Percentiles rank a stretch among this genome's conserved stretches.
phyloP scores from a whole-genome alignment of 371 early-diverging fungal species.

The Apophysomyces sp. region DNA sequence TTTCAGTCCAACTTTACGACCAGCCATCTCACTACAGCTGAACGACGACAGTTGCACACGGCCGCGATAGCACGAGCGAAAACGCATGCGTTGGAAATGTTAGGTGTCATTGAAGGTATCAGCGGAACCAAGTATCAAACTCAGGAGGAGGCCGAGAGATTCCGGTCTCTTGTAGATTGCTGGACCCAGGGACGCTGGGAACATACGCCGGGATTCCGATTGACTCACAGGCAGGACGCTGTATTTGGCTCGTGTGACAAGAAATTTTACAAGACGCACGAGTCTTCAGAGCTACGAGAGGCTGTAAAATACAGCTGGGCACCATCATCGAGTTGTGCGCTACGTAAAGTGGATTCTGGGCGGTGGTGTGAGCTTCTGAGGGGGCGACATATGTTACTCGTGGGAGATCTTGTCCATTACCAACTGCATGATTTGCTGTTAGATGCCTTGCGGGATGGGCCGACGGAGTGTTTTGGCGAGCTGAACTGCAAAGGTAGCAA shows the following conservation, averaged over 20 bases:
- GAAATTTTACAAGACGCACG: conserved; percentile 22
- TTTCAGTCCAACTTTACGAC: background rate
- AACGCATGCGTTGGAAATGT: background rate
- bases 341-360: conserved; percentile 4
- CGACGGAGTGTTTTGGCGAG: conserved; percentile 57
- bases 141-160: background rate
- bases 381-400: conserved; percentile 45
- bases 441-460: conserved; percentile 46
- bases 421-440: conserved; percentile 57
- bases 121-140: conserved; percentile 9
- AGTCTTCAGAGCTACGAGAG: conserved; percentile 18
- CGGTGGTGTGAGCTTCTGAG: conserved; percentile 36
- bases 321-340: conserved; percentile 3
- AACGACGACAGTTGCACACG: background rate
- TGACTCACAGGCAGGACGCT: conserved; percentile 42
- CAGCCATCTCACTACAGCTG: background rate
- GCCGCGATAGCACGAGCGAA: background rate
- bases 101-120: conserved; percentile 5
- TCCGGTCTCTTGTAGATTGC: conserved; percentile 13
- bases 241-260: conserved; percentile 42
- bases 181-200: conserved; percentile 19
- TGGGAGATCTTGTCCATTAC: conserved; percentile 57
- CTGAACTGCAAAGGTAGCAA: conserved; percentile 51
- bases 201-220: background rate
- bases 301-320: conserved; percentile 31